These are phyloP conservation scores for Ophiostoma pallidulum DNA, from an alignment of 2,329 filamentous ascomycete genomes.

Conservation along the genomic window DNA sequence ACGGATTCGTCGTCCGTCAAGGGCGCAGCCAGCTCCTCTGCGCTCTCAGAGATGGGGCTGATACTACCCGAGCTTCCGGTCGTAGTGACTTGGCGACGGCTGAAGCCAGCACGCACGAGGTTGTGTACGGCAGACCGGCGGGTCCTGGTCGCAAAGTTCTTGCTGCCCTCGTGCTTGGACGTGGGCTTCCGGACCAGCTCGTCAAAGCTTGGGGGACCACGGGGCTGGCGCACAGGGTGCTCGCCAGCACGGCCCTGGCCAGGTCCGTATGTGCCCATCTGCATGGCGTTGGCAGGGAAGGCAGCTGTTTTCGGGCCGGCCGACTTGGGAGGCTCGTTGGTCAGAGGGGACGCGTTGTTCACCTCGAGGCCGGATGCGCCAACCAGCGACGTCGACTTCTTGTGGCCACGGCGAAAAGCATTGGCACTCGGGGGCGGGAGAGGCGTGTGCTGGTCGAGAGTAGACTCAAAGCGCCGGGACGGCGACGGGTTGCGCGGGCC, in stretches of 20 bases:
- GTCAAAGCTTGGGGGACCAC: slow-evolving; percentile 82
- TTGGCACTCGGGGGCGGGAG: slow-evolving; percentile 82
- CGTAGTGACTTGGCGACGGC: slow-evolving; percentile 68
- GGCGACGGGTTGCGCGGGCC: slow-evolving; percentile 54
- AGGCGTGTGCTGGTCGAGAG: slow-evolving; percentile 52
- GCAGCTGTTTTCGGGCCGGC: slow-evolving; percentile 67
- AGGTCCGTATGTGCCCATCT: slow-evolving; percentile 77
- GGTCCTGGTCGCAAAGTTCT: slow-evolving; percentile 92
- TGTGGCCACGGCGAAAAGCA: slow-evolving; percentile 87
- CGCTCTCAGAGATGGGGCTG: slow-evolving; percentile 79
- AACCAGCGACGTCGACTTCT: slow-evolving; percentile 74
- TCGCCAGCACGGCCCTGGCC: slow-evolving; percentile 89
- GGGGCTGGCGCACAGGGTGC: slow-evolving; percentile 86
- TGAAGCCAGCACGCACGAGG: slow-evolving; percentile 79
- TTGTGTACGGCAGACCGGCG: slow-evolving; percentile 87
- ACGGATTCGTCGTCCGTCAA: slow-evolving; percentile 69
- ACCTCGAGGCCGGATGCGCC: slow-evolving; percentile 30
- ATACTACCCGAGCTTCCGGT: slow-evolving; percentile 68
- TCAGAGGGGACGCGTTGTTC: slow-evolving; percentile 38
- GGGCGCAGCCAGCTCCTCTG: slow-evolving; percentile 56
- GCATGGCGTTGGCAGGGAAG: slow-evolving; percentile 67
- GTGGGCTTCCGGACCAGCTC: slow-evolving; percentile 86
- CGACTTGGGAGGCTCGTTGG: slow-evolving; percentile 44
- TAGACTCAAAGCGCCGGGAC: slow-evolving; percentile 58
- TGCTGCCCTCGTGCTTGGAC: slow-evolving; percentile 86